Evolutionary conservation across 768 basidiomycete genomes (phyloP), one percentile per base, ranked within the genome.

Genomic region (Termitomyces heimii): DNA sequence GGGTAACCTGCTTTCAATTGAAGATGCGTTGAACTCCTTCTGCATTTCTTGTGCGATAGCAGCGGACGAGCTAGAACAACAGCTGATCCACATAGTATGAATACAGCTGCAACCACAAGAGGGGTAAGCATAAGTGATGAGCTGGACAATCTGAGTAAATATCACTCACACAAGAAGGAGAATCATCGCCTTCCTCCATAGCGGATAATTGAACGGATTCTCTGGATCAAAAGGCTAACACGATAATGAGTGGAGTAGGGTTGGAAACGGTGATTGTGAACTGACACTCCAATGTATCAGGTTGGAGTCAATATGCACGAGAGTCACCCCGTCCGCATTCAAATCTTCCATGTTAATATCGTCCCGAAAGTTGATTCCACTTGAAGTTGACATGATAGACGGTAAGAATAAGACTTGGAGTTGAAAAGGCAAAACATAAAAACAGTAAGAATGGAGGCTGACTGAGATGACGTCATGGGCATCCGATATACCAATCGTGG

Each of bases 171-270:
- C 31, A 10, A 65, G 44, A 10, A 31, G 35, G 28, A 62, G 63
- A 26, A 65, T 65, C 60, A 65, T 55, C 8, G 43, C 14, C 31
- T 65, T 65, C 40, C 49, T 63, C 62, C 62, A 63, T 1, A 50
- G 35, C 16, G 64, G 62, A 59, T 57, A 65, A 39, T 65, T 63
- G 47, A 60, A 65, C n/a, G 62, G 62, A 35, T 65, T 65, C 42
- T 60, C 61, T 47, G 60, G 42, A 35, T 65, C 64, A 43, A 62
- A 57, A 50, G 58, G 44, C 64, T 65, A 31, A 22, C 20, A 44
- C 49, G n/a, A 24, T n/a, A 13, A 37, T 49, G 24, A 31, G 49
- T n/a, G 46, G 42, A 32, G 37, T 26, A 31, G n/a, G n/a, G 28
- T 35, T 34, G 24, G 28, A n/a, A 32, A 22, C 16, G 28, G 37